Evolutionary conservation across 139 green algal species (phyloP).

Genomic region (Nannochloris sp.): DNA sequence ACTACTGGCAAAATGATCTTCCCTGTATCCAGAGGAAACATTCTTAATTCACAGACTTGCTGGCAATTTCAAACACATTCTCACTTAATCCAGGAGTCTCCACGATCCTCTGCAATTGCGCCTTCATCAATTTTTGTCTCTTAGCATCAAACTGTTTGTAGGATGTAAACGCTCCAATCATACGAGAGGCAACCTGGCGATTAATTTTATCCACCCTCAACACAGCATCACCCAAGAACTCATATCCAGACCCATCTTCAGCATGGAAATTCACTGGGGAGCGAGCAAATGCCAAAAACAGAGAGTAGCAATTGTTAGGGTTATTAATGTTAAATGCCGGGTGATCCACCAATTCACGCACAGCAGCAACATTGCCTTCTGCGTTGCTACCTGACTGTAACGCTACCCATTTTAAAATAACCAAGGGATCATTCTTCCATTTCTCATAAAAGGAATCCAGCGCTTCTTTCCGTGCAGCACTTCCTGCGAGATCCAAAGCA

Average conservation of each 20-base stretch:
- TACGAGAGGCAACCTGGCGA: conserved; percentile 80
- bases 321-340: conserved; percentile 88
- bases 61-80: conserved; percentile 93
- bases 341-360: conserved; percentile 69
- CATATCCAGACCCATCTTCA: conserved; percentile 86
- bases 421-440: conserved; percentile 81
- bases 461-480: conserved; percentile 24
- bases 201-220: conserved; percentile 74
- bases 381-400: conserved; percentile 65
- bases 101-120: conserved; percentile 77
- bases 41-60: conserved; percentile 58
- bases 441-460: conserved; percentile 74
- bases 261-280: conserved; percentile 93
- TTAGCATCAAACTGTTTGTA: conserved; percentile 75
- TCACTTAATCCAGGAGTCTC: conserved; percentile 59
- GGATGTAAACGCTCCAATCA: conserved; percentile 74
- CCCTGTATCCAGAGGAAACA: no score
- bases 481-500: conserved; percentile 43
- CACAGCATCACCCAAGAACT: conserved; percentile 85
- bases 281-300: conserved; percentile 72
- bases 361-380: conserved; percentile 67
- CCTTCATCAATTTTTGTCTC: conserved; percentile 78
- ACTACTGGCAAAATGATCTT: no score
- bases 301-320: conserved; percentile 79
- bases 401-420: conserved; percentile 89